These are phyloP conservation scores for Rhododendron vialii DNA, from an alignment of 148 eudicot species.

Conservation along the genomic window DNA sequence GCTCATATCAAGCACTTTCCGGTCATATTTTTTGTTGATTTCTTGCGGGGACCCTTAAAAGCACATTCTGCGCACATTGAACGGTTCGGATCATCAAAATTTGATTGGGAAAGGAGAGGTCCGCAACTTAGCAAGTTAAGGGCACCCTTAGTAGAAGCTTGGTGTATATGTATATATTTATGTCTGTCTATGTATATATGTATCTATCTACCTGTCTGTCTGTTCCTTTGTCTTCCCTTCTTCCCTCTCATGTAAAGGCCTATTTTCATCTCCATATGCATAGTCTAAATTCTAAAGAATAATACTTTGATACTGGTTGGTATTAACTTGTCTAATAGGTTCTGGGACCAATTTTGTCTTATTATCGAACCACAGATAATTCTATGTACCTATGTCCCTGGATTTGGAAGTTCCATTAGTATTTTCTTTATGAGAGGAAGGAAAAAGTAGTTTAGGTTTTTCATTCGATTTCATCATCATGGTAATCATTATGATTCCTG, in stretches of 20 bases:
- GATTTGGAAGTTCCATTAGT: not conserved
- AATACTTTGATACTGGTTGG: not conserved
- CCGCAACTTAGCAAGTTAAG: no score
- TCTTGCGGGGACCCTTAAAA: no score
- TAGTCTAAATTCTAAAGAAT: not conserved
- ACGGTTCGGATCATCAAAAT: no score
- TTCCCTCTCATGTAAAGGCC: not conserved
- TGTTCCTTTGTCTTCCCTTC: not conserved
- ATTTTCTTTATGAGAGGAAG: not conserved
- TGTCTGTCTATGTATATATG: not conserved
- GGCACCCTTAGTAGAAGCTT: no score
- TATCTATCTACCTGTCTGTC: not conserved
- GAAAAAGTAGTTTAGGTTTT: not conserved
- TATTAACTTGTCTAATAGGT: not conserved
- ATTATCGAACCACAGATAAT: not conserved
- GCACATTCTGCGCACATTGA: no score
- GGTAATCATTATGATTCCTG: not conserved
- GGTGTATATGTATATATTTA: no score
- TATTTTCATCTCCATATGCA: not conserved
- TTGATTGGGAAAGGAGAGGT: no score
- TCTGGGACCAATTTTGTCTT: not conserved
- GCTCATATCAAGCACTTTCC: no score
- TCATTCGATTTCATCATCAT: not conserved
- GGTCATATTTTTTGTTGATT: no score
- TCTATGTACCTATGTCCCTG: not conserved